These are phyloP conservation scores for Chaetomium globosum DNA, from an alignment of 2,329 filamentous ascomycete species.

Conservation along the genomic window DNA sequence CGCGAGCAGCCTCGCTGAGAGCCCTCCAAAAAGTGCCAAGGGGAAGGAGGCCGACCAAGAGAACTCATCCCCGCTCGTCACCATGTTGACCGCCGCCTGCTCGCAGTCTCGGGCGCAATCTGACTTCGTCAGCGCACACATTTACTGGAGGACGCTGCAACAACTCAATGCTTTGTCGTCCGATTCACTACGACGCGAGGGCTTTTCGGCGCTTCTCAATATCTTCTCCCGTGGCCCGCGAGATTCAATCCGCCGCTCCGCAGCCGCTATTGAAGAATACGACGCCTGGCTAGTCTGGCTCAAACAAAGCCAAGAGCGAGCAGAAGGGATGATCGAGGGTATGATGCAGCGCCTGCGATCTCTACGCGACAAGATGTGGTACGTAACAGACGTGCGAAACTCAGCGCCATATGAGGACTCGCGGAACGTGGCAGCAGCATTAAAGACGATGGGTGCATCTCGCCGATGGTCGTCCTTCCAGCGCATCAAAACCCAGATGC, in stretches of 20 bases:
- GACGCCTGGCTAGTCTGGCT: constrained; percentile 82
- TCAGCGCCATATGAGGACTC: constrained; percentile 87
- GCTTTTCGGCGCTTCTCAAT: constrained; percentile 71
- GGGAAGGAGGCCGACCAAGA: constrained; percentile 40
- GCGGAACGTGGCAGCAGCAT: constrained; percentile 78
- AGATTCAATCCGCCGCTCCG: constrained; percentile 69
- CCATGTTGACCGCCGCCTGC: constrained; percentile 76
- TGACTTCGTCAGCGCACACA: constrained; percentile 80
- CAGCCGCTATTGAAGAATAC: constrained; percentile 74
- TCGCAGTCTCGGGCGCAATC: constrained; percentile 75
- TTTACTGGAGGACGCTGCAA: constrained; percentile 81
- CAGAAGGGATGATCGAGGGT: constrained; percentile 71
- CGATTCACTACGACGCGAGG: constrained; percentile 64
- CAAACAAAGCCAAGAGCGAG: constrained; percentile 77
- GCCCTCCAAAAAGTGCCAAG: constrained; percentile 37
- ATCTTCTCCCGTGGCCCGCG: constrained; percentile 73
- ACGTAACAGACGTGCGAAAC: constrained; percentile 88
- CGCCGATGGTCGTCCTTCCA: constrained; percentile 58
- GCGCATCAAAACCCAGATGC: constrained; percentile 52
- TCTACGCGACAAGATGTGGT: constrained; percentile 97
- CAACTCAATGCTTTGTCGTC: constrained; percentile 67
- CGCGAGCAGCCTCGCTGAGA: constrained; percentile 39
- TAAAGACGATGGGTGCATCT: constrained; percentile 84
- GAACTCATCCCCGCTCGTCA: constrained; percentile 55
- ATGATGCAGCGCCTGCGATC: constrained; percentile 74